Conservation (phyloP, 306 rosid species). For the Casuarina equisetifolia region DNA sequence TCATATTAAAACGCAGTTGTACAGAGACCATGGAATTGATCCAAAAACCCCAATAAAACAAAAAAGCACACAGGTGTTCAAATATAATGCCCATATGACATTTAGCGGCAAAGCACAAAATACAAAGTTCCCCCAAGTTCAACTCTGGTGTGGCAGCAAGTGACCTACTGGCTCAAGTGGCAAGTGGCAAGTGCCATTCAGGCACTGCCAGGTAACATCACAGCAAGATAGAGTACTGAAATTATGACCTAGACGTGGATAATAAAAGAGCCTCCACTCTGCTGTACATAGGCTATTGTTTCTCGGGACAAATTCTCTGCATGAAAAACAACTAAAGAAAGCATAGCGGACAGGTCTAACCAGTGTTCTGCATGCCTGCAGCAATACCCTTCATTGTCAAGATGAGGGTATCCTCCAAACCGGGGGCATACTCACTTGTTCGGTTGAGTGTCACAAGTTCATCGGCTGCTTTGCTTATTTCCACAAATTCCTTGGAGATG, state of each 20-base stretch:
- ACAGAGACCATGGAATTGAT: background rate
- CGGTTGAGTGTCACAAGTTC: constrained; percentile 88
- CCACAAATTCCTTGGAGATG: constrained; percentile 64
- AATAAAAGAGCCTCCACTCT: constrained; percentile 30
- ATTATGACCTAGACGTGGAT: constrained; percentile 18
- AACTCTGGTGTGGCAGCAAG: constrained; percentile 4
- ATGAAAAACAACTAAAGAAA: constrained; percentile 15
- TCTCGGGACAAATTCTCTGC: constrained; percentile 22
- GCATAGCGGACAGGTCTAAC: constrained; percentile 38
- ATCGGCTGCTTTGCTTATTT: constrained; percentile 60
- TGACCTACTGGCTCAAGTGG: background rate
- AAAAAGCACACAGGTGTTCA: background rate
- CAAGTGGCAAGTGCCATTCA: background rate
- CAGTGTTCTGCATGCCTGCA: constrained; percentile 98
- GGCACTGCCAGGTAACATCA: constrained; percentile 15
- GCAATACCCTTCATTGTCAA: constrained; percentile 99
- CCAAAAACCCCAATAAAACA: background rate
- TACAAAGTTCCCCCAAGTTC: constrained; percentile 22
- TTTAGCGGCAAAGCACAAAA: constrained; percentile 20
- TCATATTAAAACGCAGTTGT: background rate
- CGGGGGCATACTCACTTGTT: constrained; percentile 90
- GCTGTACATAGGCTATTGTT: constrained; percentile 30
- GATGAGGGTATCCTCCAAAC: constrained; percentile 95
- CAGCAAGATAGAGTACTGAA: constrained; percentile 21
- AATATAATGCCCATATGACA: background rate